Percentiles rank a stretch among this genome's conserved stretches.
These are phyloP conservation scores for Candida wancherniae DNA, from an alignment of 805 yeast genomes.

Conservation along the genomic window DNA sequence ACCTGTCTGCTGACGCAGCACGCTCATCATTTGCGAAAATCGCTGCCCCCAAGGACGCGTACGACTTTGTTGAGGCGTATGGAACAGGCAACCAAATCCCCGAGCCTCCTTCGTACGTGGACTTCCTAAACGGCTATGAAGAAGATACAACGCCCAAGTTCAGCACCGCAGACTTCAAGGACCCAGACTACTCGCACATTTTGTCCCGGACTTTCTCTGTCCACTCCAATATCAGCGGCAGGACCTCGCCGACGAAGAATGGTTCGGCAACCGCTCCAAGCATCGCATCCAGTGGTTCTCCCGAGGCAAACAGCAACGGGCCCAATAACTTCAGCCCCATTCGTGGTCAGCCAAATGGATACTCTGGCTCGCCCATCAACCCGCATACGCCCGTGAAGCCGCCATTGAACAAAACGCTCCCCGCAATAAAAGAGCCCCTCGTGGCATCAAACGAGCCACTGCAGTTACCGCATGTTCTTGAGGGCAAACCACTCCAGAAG, in stretches of 20 bases:
- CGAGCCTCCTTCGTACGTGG: constrained; percentile 59
- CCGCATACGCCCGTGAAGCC: constrained; percentile 4
- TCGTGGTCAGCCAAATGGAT: no score
- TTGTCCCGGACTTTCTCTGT: constrained; percentile 17
- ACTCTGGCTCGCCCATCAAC: no score
- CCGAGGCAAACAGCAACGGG: no score
- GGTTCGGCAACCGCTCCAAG: no score
- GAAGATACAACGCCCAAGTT: constrained; percentile 19
- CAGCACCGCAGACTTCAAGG: constrained; percentile 25
- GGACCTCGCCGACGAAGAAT: no score
- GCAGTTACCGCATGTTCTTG: no score
- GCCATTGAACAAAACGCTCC: constrained; percentile 10
- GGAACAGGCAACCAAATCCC: constrained; percentile 65
- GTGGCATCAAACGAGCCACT: no score
- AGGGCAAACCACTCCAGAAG: constrained; percentile 8
- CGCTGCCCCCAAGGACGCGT: constrained; percentile 56
- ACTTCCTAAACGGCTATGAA: constrained; percentile 42
- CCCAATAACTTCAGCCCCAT: no score
- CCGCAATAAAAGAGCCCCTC: constrained; percentile 6
- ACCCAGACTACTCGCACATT: constrained; percentile 28
- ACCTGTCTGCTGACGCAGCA: constrained; percentile 68
- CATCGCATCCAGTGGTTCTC: no score
- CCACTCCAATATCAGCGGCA: constrained; percentile 7
- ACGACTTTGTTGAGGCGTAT: constrained; percentile 45
- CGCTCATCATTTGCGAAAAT: constrained; percentile 65